Conservation (phyloP, 305 asterid species). For the Salvia sclarea region DNA sequence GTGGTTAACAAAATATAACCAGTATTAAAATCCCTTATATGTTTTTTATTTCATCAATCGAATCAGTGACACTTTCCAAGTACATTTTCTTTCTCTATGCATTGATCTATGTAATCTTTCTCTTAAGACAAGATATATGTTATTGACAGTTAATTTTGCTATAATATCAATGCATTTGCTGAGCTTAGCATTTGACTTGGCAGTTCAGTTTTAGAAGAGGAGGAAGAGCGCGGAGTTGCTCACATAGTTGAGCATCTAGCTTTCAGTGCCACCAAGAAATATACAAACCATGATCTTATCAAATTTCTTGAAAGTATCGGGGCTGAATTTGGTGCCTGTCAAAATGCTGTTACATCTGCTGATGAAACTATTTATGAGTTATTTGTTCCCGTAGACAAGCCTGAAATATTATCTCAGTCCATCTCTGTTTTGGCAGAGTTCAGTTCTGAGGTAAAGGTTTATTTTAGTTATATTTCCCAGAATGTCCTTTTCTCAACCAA, state of each 20-base stretch:
- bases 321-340: slow-evolving; percentile 97
- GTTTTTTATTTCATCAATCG: slow-evolving; percentile 22
- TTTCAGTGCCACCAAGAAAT: slow-evolving; percentile 91
- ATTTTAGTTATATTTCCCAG: slow-evolving; percentile 1
- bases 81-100: slow-evolving; percentile 5
- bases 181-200: slow-evolving; percentile 48
- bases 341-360: slow-evolving; percentile 84
- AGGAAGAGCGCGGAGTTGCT: slow-evolving; percentile 98
- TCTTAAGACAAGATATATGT: background rate
- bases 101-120: slow-evolving; percentile 1
- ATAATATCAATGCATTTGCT: slow-evolving; percentile 29
- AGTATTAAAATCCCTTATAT: background rate
- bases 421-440: slow-evolving; percentile 87
- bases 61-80: background rate
- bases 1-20: background rate
- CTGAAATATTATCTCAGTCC: slow-evolving; percentile 85
- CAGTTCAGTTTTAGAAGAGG: slow-evolving; percentile 99
- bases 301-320: slow-evolving; percentile 94
- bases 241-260: slow-evolving; percentile 97
- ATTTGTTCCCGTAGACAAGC: slow-evolving; percentile 95
- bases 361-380: slow-evolving; percentile 94
- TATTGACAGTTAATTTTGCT: slow-evolving; percentile 5
- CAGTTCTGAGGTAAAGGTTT: slow-evolving; percentile 76
- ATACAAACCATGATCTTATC: slow-evolving; percentile 86
- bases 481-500: slow-evolving; percentile 22